Conservation (phyloP, 192 early-diverging fungal species). For the Ambispora gerdemannii region DNA sequence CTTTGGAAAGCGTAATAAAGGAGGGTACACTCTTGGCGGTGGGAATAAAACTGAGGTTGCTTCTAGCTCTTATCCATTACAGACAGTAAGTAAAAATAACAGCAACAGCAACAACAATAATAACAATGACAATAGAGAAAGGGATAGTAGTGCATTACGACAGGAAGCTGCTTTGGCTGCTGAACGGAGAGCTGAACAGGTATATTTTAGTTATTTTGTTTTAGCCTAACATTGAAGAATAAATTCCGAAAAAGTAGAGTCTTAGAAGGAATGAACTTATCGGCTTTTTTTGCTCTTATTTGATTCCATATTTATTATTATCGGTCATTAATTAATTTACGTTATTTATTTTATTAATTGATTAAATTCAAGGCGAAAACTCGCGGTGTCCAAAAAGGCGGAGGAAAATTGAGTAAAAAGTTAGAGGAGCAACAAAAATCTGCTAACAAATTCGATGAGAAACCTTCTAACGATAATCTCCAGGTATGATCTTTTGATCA, state of each 20-base stretch:
- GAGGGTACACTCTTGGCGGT: background rate
- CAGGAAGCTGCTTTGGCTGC: background rate
- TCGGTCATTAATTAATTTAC: background rate
- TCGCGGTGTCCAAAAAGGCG: slow-evolving; percentile 33
- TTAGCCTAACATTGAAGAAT: too few relatives aligned
- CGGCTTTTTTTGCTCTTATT: background rate
- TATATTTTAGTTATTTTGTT: background rate
- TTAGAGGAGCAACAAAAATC: slow-evolving; percentile 22
- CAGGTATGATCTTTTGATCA: background rate
- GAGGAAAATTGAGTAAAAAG: slow-evolving; percentile 31
- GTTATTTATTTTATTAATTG: too few relatives aligned
- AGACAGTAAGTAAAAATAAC: background rate
- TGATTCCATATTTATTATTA: background rate
- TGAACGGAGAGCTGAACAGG: background rate
- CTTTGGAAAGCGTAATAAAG: background rate
- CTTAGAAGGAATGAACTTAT: background rate
- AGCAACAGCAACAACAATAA: background rate
- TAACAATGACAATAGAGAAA: background rate
- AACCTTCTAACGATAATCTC: background rate
- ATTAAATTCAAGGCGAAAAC: slow-evolving; percentile 29
- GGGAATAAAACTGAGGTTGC: background rate
- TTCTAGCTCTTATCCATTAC: background rate
- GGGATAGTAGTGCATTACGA: background rate
- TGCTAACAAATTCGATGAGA: background rate
- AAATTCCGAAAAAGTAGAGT: too few relatives aligned